Percentiles rank a stretch among this genome's conserved stretches.
Evolutionary conservation across 257 asterid species (phyloP).

Genomic region (Schizonepeta tenuifolia): DNA sequence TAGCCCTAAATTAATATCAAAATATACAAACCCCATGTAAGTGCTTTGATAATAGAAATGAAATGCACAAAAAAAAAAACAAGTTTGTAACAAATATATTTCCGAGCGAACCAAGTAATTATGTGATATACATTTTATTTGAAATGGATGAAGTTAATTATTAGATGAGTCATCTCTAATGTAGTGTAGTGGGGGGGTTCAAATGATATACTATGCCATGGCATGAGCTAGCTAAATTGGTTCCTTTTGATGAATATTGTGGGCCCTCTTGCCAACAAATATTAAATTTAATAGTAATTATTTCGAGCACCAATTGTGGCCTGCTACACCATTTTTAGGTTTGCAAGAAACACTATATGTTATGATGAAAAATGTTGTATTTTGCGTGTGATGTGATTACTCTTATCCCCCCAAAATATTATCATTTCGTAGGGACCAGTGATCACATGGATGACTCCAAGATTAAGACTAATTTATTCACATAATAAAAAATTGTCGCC

Average conservation of each 20-base stretch:
- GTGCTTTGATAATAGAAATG: too few species aligned
- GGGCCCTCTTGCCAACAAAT: constrained; percentile 28
- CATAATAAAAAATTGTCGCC: background rate
- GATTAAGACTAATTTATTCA: constrained; percentile 15
- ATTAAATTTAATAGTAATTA: background rate
- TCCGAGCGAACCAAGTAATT: background rate
- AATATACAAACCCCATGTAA: too few species aligned
- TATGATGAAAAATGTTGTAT: constrained; percentile 14
- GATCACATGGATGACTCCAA: constrained; percentile 34
- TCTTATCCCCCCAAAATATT: constrained; percentile 8
- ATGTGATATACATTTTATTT: background rate
- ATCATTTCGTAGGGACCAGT: constrained; percentile 32
- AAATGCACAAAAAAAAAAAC: too few species aligned
- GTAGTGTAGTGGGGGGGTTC: constrained; percentile 20
- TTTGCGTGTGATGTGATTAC: constrained; percentile 12
- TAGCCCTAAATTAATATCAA: too few species aligned
- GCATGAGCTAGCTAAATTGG: background rate
- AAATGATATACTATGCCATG: constrained; percentile 7
- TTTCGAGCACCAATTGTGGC: constrained; percentile 4
- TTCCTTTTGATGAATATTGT: constrained; percentile 18
- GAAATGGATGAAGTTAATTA: background rate
- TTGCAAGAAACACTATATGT: constrained; percentile 9
- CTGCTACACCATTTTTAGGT: constrained; percentile 19
- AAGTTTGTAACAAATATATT: too few species aligned
- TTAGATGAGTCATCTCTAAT: background rate